Conservation (phyloP, 2,329 filamentous ascomycete species). For the Colletotrichum siamense region DNA sequence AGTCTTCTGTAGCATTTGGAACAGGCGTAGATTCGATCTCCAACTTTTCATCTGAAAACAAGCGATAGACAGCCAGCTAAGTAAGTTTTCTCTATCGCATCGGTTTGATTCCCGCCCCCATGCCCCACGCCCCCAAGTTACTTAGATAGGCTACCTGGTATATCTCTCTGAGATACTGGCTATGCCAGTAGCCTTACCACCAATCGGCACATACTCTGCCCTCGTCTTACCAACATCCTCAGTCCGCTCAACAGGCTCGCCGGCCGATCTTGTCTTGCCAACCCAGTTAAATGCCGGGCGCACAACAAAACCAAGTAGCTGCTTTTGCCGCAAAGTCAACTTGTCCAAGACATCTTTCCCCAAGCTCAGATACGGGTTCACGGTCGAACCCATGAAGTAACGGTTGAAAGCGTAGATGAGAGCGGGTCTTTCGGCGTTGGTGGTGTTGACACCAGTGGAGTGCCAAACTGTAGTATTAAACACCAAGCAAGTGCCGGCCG, state of each 20-base stretch:
- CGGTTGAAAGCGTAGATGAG: background rate
- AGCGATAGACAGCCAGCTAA: background rate
- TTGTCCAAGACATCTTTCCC: background rate
- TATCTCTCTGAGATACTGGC: background rate
- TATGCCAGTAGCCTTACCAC: background rate
- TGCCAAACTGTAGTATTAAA: background rate
- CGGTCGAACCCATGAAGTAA: background rate
- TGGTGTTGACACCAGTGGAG: background rate
- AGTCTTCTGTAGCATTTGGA: background rate
- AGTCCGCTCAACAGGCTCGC: background rate
- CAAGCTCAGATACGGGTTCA: background rate
- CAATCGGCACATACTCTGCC: background rate
- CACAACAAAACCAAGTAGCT: background rate
- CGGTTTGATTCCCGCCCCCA: background rate
- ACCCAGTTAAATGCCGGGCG: background rate
- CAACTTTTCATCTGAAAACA: background rate
- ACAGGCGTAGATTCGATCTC: background rate
- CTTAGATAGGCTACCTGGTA: background rate
- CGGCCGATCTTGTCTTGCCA: background rate
- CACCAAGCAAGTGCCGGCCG: background rate
- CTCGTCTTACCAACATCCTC: background rate
- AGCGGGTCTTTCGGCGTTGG: background rate
- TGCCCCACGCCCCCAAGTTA: background rate
- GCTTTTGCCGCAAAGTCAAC: background rate
- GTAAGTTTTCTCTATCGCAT: accelerated